Base-by-base conservation (phyloP, 2,329 filamentous ascomycete genomes). In the Gnomoniopsis sp. region DNA sequence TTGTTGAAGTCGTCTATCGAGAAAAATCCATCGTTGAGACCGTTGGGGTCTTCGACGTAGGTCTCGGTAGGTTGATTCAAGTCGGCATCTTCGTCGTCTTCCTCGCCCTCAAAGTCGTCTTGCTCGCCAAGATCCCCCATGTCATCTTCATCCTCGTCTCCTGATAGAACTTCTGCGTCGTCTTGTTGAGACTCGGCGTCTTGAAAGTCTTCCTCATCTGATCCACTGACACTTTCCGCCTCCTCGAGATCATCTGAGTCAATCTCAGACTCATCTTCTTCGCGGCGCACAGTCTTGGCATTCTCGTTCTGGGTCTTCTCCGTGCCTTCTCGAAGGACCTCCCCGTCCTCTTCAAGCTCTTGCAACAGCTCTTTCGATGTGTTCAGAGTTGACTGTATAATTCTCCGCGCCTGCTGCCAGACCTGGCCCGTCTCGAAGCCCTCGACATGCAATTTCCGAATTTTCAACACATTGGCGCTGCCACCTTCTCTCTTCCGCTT, bases 1-100 rank as follows among this genome's bases (percentile, higher is more conserved):
- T 88, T 91, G 79, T 99, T 99, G 82, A 99, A 99, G 60, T 96
- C 87, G 68, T 98, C 93, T 67, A 99, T 93, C 17, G 91, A 96
- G 76, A 99, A 99, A 77, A 99, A 99, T 6, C 92, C 93, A 69
- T 99, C 95, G 68, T 99, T 98, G 34, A 99, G 84, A 7, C 92
- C 91, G 69, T 95, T 82, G 3, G 87, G 86, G 68, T 98, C 92
- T 65, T 87, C 80, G 10, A 86, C 76, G 60, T 88, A 88, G 43
- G 83, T 82, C 51, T 82, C 81, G 1, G 75, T 72, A 4, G 77
- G 71, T 2, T 81, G 79, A 0, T 81, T 79, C 0, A 78, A 77
- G 0, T 74, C 71, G 1, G 76, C 75, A 1, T 77, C 75, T 0
- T 73, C 74, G 3, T 77, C 73, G 0, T 75, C 71, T 3, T 74